Conservation (phyloP, 208 protist genomes). For the Angomonas ambiguus region DNA sequence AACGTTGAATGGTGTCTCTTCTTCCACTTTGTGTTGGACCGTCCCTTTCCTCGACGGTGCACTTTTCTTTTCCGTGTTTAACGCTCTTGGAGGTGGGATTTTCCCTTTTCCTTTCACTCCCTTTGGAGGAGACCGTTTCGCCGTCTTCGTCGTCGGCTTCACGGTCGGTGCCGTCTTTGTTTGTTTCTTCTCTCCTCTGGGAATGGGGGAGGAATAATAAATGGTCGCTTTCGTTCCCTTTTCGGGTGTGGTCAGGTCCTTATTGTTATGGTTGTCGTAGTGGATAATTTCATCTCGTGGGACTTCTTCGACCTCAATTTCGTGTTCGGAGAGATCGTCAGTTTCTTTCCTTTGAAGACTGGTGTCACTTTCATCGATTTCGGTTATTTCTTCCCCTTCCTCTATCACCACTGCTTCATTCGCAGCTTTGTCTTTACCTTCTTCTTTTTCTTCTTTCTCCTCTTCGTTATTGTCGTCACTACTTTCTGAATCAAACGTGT, state of each 20-base stretch:
- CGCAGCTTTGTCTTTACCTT: neutral
- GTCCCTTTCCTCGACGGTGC: neutral
- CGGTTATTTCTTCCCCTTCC: neutral
- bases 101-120: neutral
- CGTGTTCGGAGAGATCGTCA: neutral
- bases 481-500: neutral
- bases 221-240: too few species aligned
- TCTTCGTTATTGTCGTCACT: neutral
- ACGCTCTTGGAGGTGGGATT: neutral
- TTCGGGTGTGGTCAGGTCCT: too few species aligned
- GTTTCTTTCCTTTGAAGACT: neutral
- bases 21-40: neutral
- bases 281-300: neutral
- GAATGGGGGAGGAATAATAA: neutral
- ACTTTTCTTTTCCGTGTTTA: neutral
- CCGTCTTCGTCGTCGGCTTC: neutral
- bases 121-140: neutral
- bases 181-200: neutral
- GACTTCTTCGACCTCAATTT: neutral
- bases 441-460: neutral
- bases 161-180: too few species aligned
- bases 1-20: neutral
- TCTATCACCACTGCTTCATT: neutral
- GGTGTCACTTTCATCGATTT: neutral
- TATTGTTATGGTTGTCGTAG: neutral